Conservation (phyloP, 2,329 filamentous ascomycete species). For the Talaromyces sp. region DNA sequence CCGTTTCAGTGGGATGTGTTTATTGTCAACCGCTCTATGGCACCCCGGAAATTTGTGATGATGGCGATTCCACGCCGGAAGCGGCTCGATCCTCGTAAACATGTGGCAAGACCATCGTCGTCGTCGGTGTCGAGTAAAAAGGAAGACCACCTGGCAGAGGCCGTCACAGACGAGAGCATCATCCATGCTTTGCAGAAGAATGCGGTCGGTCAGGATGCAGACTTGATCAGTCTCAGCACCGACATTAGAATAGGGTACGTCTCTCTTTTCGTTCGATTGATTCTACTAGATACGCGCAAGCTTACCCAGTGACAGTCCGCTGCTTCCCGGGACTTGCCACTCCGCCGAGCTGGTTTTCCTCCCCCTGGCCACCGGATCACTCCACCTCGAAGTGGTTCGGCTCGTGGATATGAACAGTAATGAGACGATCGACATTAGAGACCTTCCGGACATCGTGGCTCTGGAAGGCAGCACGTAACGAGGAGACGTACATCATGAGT, state of each 20-base stretch:
- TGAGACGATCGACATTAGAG: constrained; percentile 51
- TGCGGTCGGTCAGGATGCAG: constrained; percentile 43
- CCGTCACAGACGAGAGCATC: constrained; percentile 53
- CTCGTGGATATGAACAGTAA: constrained; percentile 52
- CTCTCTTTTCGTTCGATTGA: not conserved
- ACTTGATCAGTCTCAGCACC: constrained; percentile 52
- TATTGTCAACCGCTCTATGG: constrained; percentile 54
- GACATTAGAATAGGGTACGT: constrained; percentile 54
- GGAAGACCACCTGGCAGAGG: constrained; percentile 40
- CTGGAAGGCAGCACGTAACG: constrained; percentile 16
- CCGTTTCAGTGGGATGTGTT: constrained; percentile 54
- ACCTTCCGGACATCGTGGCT: constrained; percentile 52
- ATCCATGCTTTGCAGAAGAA: constrained; percentile 52
- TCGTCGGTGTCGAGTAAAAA: constrained; percentile 34
- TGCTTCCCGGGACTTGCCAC: constrained; percentile 52
- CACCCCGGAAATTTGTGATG: constrained; percentile 50
- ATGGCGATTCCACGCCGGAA: constrained; percentile 48
- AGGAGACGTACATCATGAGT: not conserved
- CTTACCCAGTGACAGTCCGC: constrained; percentile 34
- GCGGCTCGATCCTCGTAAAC: constrained; percentile 33
- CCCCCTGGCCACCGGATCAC: constrained; percentile 45
- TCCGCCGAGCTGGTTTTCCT: constrained; percentile 52
- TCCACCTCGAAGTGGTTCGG: constrained; percentile 49
- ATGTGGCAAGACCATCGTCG: constrained; percentile 40
- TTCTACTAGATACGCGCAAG: not conserved